Evolutionary conservation across 768 basidiomycete genomes (phyloP), one percentile per base, ranked within the genome.

Genomic region (Lyophyllum semitale): DNA sequence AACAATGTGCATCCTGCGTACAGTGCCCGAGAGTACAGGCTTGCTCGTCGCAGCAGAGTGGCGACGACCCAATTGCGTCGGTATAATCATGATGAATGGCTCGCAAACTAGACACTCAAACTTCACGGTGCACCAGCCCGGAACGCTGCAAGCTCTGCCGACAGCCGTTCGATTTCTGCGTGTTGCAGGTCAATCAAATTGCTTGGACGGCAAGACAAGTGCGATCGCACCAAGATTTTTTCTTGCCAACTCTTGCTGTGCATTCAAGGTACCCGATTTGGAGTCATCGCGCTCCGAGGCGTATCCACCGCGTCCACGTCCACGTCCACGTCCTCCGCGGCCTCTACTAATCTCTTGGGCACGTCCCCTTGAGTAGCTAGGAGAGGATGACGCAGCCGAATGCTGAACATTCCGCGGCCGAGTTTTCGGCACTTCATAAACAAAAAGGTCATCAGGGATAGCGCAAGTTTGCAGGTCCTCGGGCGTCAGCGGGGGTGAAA

Each of bases 361-460:
- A 15, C 54, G 45, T 22, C 57, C 60, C n/a, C 59, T 58, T 54
- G 32, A 35, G 18, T 13, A 8, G 18, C 27, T n/a, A 43, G 20
- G 20, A 47, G 47, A 26, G 8, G 51, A 40, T 4, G 26, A 37
- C n/a, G 26, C 15, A 20, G 33, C 26, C 8, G 43, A 23, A 20
- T 22, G 7, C 7, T 37, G 45, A 11, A 35, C 13, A 18, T 42
- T 17, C n/a, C 23, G 4, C 11, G n/a, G 26, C 17, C 18, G 26
- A 2, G 26, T 45, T n/a, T 26, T 44, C n/a, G 20, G 29, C 22
- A 32, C 43, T 4, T 59, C 59, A 44, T 58, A 60, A 1, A 18
- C 53, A 59, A 70, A 69, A 30, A 71, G 57, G 46, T 71, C 68
- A 30, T 71, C 70, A 7, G 68, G 68, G 8, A 70, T 58, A 40